A percentile compares a stretch with the other conserved stretches of the same genome.
phyloP scores from a whole-genome alignment of 176 grass and related monocot species.

The Tillandsia fasciculata region DNA sequence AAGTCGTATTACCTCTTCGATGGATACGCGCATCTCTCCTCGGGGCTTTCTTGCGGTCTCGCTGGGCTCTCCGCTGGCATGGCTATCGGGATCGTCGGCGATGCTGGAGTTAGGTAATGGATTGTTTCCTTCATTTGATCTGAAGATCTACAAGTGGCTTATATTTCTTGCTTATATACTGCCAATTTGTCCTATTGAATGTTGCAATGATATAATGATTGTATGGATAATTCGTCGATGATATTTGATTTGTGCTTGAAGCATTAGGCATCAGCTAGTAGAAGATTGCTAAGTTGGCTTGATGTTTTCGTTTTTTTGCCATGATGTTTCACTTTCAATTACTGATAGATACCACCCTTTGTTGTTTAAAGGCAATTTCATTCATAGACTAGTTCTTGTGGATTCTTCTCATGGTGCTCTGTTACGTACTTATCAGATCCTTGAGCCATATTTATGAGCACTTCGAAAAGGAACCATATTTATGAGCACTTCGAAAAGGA shows the following conservation, averaged over 20 bases:
- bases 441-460: too few species aligned
- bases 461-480: too few species aligned
- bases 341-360: not conserved
- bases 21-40: slow-evolving; percentile 86
- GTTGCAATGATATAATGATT: not conserved
- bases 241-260: not conserved
- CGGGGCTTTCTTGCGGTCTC: slow-evolving; percentile 75
- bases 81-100: slow-evolving; percentile 97
- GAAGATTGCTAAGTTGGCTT: not conserved
- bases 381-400: too few species aligned
- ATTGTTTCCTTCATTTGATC: not conserved
- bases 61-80: slow-evolving; percentile 85
- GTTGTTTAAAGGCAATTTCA: not conserved
- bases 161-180: too few species aligned
- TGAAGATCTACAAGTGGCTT: not conserved
- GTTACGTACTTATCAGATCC: too few species aligned
- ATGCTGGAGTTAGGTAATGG: slow-evolving; percentile 83
- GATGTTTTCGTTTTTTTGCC: not conserved
- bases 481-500: too few species aligned
- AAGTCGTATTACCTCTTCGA: slow-evolving; percentile 96
- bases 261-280: not conserved
- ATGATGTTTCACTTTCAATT: not conserved
- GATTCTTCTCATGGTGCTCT: too few species aligned
- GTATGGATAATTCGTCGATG: not conserved
- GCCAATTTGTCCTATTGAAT: too few species aligned